phyloP scores from a whole-genome alignment of 805 yeast species.

The Suhomyces sp. region DNA sequence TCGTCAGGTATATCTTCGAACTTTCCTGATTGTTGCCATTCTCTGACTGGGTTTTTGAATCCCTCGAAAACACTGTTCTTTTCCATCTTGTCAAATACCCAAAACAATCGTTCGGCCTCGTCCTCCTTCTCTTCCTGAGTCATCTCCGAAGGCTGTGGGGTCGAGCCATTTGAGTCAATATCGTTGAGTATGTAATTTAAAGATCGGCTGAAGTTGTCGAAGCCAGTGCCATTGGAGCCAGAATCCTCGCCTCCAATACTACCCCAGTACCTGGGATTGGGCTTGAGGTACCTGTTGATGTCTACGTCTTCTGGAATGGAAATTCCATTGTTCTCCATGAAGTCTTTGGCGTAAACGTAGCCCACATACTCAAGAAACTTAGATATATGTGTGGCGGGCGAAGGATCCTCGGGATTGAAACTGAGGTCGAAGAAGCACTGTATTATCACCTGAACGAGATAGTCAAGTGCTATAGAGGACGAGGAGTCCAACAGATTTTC shows the following conservation, averaged over 20 bases:
- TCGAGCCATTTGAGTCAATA: background rate
- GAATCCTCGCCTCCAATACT: background rate
- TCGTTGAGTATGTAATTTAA: conserved; percentile 1
- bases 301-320: conserved; percentile 15
- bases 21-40: conserved; percentile 29
- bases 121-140: conserved; percentile 41
- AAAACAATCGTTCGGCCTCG: conserved; percentile 45
- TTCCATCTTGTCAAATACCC: conserved; percentile 40
- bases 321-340: conserved; percentile 13
- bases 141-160: conserved; percentile 16
- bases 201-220: background rate
- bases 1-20: conserved; percentile 4
- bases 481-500: background rate
- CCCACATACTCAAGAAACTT: conserved; percentile 23
- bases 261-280: conserved; percentile 15
- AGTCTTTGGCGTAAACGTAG: conserved; percentile 13
- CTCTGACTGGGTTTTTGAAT: conserved; percentile 38
- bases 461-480: conserved; percentile 1
- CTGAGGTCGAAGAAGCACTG: conserved; percentile 15
- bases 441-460: conserved; percentile 10
- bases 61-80: conserved; percentile 32
- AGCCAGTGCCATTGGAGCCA: background rate
- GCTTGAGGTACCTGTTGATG: conserved; percentile 11
- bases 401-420: conserved; percentile 9
- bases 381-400: conserved; percentile 7